Percentiles rank a stretch among this genome's conserved stretches.
Conservation (phyloP, 1,139 yeast species). For the Tardiomyces digboiensis region DNA sequence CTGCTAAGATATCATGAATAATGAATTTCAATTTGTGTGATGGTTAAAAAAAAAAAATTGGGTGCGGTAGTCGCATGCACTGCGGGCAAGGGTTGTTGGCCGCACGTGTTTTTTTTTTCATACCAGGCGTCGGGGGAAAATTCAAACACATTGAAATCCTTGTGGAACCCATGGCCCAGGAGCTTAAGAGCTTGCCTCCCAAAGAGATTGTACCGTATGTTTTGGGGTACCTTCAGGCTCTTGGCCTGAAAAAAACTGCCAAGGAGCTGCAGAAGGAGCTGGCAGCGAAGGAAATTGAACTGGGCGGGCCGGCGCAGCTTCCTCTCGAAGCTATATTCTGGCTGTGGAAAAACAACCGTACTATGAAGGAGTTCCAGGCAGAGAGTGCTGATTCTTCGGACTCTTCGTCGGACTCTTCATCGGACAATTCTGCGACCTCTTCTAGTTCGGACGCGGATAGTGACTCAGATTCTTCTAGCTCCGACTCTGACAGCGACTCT, state of each 20-base stretch:
- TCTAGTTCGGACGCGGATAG: conserved; percentile 19
- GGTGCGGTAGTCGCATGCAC: too few relatives aligned
- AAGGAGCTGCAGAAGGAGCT: conserved; percentile 12
- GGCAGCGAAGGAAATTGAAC: background rate
- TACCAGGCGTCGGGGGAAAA: too few relatives aligned
- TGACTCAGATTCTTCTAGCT: conserved; percentile 21
- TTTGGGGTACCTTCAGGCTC: conserved; percentile 13
- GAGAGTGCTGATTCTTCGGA: conserved; percentile 4
- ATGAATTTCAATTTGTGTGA: too few relatives aligned
- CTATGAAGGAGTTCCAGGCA: conserved; percentile 15
- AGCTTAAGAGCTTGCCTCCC: conserved; percentile 5
- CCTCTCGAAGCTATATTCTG: conserved; percentile 8
- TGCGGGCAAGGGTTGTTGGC: background rate
- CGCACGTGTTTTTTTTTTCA: background rate
- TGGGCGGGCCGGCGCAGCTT: conserved; percentile 1
- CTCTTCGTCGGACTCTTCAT: conserved; percentile 9
- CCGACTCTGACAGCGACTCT: conserved; percentile 11
- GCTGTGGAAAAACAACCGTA: conserved; percentile 16
- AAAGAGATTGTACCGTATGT: conserved; percentile 17
- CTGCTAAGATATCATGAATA: background rate
- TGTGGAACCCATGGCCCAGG: background rate
- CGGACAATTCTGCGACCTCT: conserved; percentile 7
- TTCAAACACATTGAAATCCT: too few relatives aligned
- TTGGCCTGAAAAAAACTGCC: conserved; percentile 19
- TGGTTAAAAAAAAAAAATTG: too few relatives aligned